Percentiles rank a stretch among this genome's conserved stretches.
Evolutionary conservation across 306 rosid genomes (phyloP).

Genomic region (Vigna hirtella): DNA sequence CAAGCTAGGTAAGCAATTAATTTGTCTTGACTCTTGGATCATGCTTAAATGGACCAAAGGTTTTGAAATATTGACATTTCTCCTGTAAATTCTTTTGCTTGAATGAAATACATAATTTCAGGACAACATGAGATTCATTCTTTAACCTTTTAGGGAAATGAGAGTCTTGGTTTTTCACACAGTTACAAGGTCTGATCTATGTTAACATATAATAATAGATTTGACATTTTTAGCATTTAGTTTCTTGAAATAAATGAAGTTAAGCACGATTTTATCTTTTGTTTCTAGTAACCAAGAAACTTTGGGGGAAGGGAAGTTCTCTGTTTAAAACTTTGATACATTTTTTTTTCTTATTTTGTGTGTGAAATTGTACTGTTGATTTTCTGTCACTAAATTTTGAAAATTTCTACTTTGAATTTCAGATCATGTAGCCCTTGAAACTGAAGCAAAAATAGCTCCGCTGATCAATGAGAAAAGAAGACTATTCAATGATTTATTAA

Average conservation of each 20-base stretch:
- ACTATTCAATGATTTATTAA: conserved; percentile 94
- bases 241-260: conserved; percentile 25
- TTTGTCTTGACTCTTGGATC: conserved; percentile 24
- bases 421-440: conserved; percentile 87
- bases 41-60: conserved; percentile 29
- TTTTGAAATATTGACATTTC: conserved; percentile 18
- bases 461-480: conserved; percentile 83
- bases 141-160: conserved; percentile 28
- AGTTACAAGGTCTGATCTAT: conserved; percentile 28
- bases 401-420: conserved; percentile 45
- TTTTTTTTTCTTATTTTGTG: not conserved
- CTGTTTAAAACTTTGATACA: not conserved
- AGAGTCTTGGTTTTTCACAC: not conserved
- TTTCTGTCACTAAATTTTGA: conserved; percentile 41
- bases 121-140: conserved; percentile 29
- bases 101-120: conserved; percentile 32
- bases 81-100: conserved; percentile 20
- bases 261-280: not conserved
- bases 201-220: conserved; percentile 28
- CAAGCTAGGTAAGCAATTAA: conserved; percentile 69
- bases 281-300: not conserved
- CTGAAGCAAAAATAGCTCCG: conserved; percentile 90
- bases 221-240: conserved; percentile 27
- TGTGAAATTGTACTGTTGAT: conserved; percentile 24
- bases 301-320: not conserved